Conservation (phyloP, 208 protist species). For the Trypanosoma theileri region DNA sequence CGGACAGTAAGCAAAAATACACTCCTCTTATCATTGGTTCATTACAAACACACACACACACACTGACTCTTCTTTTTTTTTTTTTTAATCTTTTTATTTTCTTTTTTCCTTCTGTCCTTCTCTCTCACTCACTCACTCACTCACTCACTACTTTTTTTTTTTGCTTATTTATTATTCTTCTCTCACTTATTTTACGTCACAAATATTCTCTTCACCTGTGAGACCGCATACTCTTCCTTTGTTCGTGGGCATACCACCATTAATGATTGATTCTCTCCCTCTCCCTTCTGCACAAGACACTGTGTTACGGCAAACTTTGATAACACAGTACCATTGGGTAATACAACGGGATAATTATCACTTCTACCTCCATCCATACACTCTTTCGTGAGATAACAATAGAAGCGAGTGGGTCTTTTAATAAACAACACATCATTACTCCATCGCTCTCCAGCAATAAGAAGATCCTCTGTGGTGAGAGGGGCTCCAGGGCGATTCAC, state of each 20-base stretch:
- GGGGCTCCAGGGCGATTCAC: background rate
- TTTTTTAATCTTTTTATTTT: conserved; percentile 12
- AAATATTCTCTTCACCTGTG: conserved; percentile 31
- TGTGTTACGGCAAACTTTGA: conserved; percentile 28
- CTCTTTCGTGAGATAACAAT: conserved; percentile 53
- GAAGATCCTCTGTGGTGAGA: conserved; percentile 53
- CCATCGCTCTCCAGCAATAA: conserved; percentile 66
- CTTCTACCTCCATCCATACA: conserved; percentile 46
- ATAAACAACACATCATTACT: conserved; percentile 64
- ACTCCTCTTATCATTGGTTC: background rate
- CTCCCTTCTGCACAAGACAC: conserved; percentile 28
- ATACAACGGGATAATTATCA: conserved; percentile 27
- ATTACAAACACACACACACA: background rate
- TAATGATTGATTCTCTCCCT: conserved; percentile 14
- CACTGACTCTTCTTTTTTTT: conserved; percentile 1
- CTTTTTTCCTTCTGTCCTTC: background rate
- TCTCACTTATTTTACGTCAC: conserved; percentile 25
- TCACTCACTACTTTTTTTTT: background rate
- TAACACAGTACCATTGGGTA: conserved; percentile 35
- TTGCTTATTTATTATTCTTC: too few species aligned
- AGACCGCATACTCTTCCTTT: conserved; percentile 21
- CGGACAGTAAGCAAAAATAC: background rate
- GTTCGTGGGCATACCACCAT: conserved; percentile 39
- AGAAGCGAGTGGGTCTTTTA: conserved; percentile 74
- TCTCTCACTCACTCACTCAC: background rate